Evolutionary conservation across 2,329 filamentous ascomycete genomes (phyloP), one percentile per base, ranked within the genome.

Genomic region (Alternaria sp.): DNA sequence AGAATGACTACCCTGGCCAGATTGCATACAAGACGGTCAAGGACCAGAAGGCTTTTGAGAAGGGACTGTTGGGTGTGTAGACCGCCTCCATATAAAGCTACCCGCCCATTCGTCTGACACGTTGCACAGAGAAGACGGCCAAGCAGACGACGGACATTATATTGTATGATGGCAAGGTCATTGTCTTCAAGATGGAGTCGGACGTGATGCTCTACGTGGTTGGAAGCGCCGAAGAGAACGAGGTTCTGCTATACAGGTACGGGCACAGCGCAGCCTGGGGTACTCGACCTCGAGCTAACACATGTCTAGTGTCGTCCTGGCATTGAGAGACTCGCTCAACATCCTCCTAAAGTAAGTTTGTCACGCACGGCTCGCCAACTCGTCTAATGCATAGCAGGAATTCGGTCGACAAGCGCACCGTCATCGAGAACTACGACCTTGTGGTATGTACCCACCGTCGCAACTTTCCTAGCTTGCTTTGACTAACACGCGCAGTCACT

Each of bases 381-480:
- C n/a, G 10, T 30, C 64, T 69, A 49, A 70, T 38, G 16, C 28
- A 11, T 22, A 7, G 9, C 51, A 97, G 93, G 81, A 94, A 96
- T 86, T 93, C 93, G 34, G 94, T 96, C 52, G 95, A 99, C 84
- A 97, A 97, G 86, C 90, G 95, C 69, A 98, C 95, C 59, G 93
- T 98, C 69, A 90, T 98, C 75, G 95, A 99, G 82, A 98, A 98
- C 86, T 99, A 98, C 85, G 95, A 98, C 81, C 87, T 98, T 22
- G 92, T 97, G 64, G 76, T 78, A 72, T 34, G 76, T 30, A 22
- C 20, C 20, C 25, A 30, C 1, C 36, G 46, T 2, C 14, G 32
- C 20, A 7, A 18, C 30, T 20, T 16, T 20, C 20, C 9, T 69
- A 40, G 16, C n/a, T 22, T 20, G 22, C 43, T 14, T 14, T 49